phyloP scores from a whole-genome alignment of 768 basidiomycete species.

The Mrakia hoshinonis region DNA sequence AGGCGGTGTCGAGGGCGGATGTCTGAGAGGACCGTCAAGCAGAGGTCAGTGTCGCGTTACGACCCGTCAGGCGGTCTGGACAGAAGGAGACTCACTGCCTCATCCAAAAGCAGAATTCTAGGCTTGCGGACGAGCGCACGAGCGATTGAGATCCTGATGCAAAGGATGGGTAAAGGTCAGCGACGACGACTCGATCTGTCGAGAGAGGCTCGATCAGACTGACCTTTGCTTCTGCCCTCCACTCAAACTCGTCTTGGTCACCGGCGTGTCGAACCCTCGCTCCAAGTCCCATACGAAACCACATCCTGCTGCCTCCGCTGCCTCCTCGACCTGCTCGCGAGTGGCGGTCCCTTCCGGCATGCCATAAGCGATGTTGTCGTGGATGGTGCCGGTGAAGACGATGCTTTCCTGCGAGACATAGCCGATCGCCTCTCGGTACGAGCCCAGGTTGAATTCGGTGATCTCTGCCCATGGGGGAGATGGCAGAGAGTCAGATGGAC shows the following conservation, averaged over 20 bases:
- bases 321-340: constrained; percentile 22
- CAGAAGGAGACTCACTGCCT: background rate
- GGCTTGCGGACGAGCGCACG: constrained; percentile 28
- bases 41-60: background rate
- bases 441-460: constrained; percentile 1
- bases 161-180: background rate
- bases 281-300: constrained; percentile 24
- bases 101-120: constrained; percentile 18
- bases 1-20: constrained; percentile 25
- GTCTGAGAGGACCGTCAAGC: background rate
- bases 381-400: constrained; percentile 29
- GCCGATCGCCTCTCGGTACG: constrained; percentile 28
- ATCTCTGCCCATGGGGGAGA: background rate
- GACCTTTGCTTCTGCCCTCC: constrained; percentile 27
- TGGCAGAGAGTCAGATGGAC: background rate
- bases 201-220: background rate
- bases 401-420: constrained; percentile 27
- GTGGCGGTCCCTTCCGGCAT: constrained; percentile 17
- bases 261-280: constrained; percentile 21
- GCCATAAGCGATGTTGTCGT: constrained; percentile 29
- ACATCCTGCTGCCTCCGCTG: constrained; percentile 25
- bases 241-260: constrained; percentile 23
- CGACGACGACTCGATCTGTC: background rate
- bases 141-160: constrained; percentile 22
- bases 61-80: too few relatives aligned